Evolutionary conservation across 805 yeast genomes (phyloP).

Genomic region (Ogataea allantospora): DNA sequence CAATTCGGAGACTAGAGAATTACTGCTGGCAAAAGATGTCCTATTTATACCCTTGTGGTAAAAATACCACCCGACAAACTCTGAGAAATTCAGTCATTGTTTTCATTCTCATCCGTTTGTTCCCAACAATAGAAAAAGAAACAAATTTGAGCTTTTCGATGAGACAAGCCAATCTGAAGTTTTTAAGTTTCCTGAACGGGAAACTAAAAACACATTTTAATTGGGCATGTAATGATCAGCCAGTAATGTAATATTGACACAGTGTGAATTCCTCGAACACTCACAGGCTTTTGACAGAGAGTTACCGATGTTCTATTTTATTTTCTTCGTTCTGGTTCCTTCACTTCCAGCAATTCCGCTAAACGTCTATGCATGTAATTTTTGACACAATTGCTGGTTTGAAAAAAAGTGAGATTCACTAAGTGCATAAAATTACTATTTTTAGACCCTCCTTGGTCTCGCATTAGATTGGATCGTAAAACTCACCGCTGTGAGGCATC

Average conservation of each 20-base stretch:
- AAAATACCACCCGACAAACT: background rate
- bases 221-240: background rate
- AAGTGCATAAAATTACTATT: background rate
- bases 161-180: background rate
- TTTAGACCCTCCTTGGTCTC: background rate
- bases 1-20: background rate
- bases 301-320: background rate
- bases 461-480: background rate
- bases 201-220: background rate
- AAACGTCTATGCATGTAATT: background rate
- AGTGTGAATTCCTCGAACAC: background rate
- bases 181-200: conserved; percentile 1
- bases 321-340: background rate
- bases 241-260: background rate
- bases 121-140: background rate
- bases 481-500: conserved; percentile 1
- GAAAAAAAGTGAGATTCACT: background rate
- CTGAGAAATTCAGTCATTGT: background rate
- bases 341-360: background rate
- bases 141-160: background rate
- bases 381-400: conserved; percentile 1
- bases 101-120: background rate
- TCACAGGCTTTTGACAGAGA: background rate
- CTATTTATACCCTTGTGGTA: conserved; percentile 4
- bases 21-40: background rate